These are phyloP conservation scores for Ensete ventricosum DNA, from an alignment of 176 grass and related monocot species.

Conservation along the genomic window DNA sequence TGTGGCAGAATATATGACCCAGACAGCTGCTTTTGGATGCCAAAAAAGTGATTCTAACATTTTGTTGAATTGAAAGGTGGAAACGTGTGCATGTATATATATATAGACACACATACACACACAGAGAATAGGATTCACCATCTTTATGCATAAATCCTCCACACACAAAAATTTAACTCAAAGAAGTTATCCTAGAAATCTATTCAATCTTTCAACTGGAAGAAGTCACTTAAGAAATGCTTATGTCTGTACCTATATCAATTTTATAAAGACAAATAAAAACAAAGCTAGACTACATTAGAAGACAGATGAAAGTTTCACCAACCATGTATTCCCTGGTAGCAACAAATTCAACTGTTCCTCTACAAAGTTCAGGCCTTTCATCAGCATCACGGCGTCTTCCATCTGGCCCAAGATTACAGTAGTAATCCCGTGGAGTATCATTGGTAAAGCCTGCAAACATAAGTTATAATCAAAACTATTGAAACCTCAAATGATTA, in stretches of 20 bases:
- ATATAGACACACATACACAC: too few species aligned
- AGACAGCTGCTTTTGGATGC: too few species aligned
- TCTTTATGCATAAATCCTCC: background rate
- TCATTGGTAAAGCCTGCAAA: conserved; percentile 81
- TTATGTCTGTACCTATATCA: background rate
- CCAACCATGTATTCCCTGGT: conserved; percentile 96
- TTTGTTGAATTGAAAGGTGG: background rate
- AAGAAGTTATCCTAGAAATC: background rate
- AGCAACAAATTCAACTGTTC: conserved; percentile 95
- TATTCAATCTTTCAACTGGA: background rate
- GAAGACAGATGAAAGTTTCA: background rate
- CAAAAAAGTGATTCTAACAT: background rate
- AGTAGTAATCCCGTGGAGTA: conserved; percentile 86
- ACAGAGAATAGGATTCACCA: background rate
- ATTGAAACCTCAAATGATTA: background rate
- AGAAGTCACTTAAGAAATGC: background rate
- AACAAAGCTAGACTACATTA: background rate
- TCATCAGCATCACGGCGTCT: conserved; percentile 96
- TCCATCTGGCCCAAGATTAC: conserved; percentile 89
- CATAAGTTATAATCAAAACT: background rate
- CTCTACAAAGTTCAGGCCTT: conserved; percentile 90
- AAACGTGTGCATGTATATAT: too few species aligned
- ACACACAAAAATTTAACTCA: background rate
- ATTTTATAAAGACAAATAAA: background rate
- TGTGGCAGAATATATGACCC: background rate